phyloP scores from a whole-genome alignment of 148 eudicot species.

The Diospyros kaki region DNA sequence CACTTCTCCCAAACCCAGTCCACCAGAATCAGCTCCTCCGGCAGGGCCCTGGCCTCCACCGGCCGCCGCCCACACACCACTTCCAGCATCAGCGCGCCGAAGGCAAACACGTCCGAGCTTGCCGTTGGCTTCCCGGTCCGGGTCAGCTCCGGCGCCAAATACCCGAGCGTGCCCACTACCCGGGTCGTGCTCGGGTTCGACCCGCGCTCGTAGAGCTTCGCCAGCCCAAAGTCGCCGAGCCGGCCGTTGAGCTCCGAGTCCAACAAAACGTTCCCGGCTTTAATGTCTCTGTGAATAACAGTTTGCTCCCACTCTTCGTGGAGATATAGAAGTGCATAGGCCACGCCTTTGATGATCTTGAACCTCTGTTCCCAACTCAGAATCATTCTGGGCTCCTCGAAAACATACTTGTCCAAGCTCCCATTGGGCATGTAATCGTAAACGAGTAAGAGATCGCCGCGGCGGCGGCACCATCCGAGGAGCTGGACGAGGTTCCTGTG shows the following conservation, averaged over 20 bases:
- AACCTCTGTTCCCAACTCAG: constrained; percentile 11
- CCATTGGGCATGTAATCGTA: constrained; percentile 20
- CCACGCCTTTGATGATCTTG: constrained; percentile 16
- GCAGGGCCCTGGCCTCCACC: constrained; percentile 6
- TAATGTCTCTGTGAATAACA: constrained; percentile 17
- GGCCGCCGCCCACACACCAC: constrained; percentile 18
- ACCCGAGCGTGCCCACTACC: constrained; percentile 18
- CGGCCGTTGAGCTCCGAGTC: constrained; percentile 8
- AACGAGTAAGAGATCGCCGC: constrained; percentile 4
- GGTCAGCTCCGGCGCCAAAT: constrained; percentile 16
- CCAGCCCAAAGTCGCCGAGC: constrained; percentile 16
- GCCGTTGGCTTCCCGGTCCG: constrained; percentile 11
- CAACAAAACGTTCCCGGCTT: constrained; percentile 16
- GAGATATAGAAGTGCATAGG: constrained; percentile 10
- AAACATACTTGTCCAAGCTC: constrained; percentile 16
- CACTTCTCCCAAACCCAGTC: constrained; percentile 18
- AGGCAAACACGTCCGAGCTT: constrained; percentile 16
- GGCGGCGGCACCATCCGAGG: constrained; percentile 10
- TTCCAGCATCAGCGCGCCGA: constrained; percentile 16
- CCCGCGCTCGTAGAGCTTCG: constrained; percentile 15
- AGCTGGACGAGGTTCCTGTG: constrained; percentile 14
- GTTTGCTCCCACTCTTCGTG: constrained; percentile 18
- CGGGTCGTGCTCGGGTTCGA: constrained; percentile 18
- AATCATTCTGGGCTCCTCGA: constrained; percentile 7
- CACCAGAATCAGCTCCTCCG: constrained; percentile 13